phyloP scores from a whole-genome alignment of 768 basidiomycete genomes.

The Pleurotus giganteus region DNA sequence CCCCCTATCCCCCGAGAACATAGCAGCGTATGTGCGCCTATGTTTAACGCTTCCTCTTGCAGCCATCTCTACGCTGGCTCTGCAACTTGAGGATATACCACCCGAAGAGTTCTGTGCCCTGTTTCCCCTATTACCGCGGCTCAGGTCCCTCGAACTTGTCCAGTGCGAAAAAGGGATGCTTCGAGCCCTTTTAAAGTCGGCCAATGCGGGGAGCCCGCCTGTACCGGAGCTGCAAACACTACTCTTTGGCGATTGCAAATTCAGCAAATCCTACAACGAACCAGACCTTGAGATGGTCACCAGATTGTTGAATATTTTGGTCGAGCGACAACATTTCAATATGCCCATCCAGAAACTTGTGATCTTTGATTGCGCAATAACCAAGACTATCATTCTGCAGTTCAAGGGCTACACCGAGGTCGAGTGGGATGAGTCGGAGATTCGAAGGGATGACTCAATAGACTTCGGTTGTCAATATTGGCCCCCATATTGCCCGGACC shows the following conservation, averaged over 20 bases:
- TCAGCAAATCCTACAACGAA: neutral
- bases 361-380: neutral
- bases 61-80: too few relatives aligned
- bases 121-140: neutral
- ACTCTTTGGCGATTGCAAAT: neutral
- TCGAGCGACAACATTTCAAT: neutral
- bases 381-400: neutral
- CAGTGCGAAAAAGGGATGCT: neutral
- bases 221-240: neutral
- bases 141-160: neutral
- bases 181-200: neutral
- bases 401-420: neutral
- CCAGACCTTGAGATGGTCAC: neutral
- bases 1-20: neutral
- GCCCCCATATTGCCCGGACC: too few relatives aligned
- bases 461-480: too few relatives aligned
- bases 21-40: neutral
- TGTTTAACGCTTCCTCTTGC: too few relatives aligned
- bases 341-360: neutral
- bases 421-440: neutral
- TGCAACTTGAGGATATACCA: neutral
- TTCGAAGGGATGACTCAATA: neutral
- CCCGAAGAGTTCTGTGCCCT: neutral
- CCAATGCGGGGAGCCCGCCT: neutral
- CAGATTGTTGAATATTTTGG: neutral